Evolutionary conservation across 176 grass and related monocot genomes (phyloP), one percentile per base, ranked within the genome.

Genomic region (Zea luxurians): DNA sequence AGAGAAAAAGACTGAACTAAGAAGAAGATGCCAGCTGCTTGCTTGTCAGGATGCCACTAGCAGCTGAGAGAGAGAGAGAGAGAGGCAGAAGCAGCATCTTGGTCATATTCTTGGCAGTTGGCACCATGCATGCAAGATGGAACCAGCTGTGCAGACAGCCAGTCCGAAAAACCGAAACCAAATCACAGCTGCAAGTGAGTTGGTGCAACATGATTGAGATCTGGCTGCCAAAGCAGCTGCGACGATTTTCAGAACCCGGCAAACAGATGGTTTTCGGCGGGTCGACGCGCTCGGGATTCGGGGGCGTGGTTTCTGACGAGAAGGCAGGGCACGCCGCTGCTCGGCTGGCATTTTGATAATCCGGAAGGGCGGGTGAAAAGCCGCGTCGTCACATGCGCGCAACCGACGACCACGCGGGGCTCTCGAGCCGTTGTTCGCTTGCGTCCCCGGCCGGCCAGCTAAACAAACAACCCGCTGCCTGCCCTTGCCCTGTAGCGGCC

Each of bases 381-480:
- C 70, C 64, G 86, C 64, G 82, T 37, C 5, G 34, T 37, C 86
- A 88, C 86, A 84, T 88, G 86, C 80, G 86, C 80, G 53, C 77
- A 71, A 80, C 71, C 86, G 76, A 84, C 86, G 76, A 64, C 82
- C 82, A 84, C 57, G 82, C 77, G 86, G 75, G 71, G 40, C 64
- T 34, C 84, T 84, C 71, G 82, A 84, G 86, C 27, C 1, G 27
- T 21, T 80, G 82, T 88, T 88, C 75, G 54, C 61, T 50, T 10
- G 6, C 50, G 10, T 47, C 38, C 58, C 63, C 53, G 41, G 36
- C 27, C 47, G 70, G 36, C 64, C 67, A 71, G 18, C 54, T 76
- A 76, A 82, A 71, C 71, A 64, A 86, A 20, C 49, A 55, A n/a
- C 16, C 53, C 17, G 16, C 17, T n/a, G 53, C 27, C 27, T 27